Evolutionary conservation across 306 rosid species (phyloP).

Genomic region (Glycine tomentella): DNA sequence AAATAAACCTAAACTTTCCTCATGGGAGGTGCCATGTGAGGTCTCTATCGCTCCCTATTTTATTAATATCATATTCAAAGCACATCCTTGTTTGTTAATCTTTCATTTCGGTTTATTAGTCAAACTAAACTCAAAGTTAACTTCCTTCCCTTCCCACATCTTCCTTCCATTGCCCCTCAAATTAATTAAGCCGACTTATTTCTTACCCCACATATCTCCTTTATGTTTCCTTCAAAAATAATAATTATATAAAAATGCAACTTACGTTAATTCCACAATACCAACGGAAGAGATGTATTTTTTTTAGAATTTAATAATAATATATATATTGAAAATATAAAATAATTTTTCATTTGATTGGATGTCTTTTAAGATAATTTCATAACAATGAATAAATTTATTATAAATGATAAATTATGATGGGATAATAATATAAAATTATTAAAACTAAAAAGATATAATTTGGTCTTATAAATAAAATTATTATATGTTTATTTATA

Average conservation of each 20-base stretch:
- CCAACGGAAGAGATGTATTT: neutral
- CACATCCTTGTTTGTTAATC: conserved; percentile 37
- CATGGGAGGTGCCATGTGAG: conserved; percentile 48
- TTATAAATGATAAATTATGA: no score
- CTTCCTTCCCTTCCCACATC: neutral
- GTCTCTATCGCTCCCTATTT: conserved; percentile 30
- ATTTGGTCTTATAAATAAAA: no score
- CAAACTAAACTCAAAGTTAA: conserved; percentile 30
- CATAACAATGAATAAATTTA: no score
- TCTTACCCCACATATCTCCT: neutral
- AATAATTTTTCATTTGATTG: no score
- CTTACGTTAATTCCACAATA: neutral
- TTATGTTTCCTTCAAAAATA: neutral
- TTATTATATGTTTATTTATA: no score
- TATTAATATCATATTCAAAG: conserved; percentile 12
- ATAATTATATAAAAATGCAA: neutral
- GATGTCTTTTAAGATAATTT: no score
- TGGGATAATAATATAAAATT: no score
- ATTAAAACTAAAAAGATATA: no score
- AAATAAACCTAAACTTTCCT: conserved; percentile 50
- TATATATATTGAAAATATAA: no score
- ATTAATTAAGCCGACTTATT: neutral
- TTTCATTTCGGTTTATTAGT: conserved; percentile 27
- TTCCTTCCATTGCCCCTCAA: no score
- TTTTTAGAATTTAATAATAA: no score